A percentile compares a stretch with the other conserved stretches of the same genome.
These are phyloP conservation scores for Volvariella surrecta DNA, from an alignment of 1,284 basidiomycete species.

Conservation along the genomic window DNA sequence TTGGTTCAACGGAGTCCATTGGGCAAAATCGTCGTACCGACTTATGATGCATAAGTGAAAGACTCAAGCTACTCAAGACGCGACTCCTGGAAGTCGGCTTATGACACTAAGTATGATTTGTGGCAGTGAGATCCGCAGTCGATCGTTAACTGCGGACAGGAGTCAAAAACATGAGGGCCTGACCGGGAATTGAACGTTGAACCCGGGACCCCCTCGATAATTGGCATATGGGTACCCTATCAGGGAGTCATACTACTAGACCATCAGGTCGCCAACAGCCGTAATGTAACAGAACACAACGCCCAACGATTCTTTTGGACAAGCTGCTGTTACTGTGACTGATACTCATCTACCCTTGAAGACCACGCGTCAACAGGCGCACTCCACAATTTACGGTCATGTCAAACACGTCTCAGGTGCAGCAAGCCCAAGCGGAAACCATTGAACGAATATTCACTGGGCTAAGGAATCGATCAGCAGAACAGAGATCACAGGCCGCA, in stretches of 20 bases:
- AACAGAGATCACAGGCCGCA: slow-evolving; percentile 57
- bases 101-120: no score
- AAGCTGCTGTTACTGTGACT: background rate
- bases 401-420: slow-evolving; percentile 48
- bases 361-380: slow-evolving; percentile 1
- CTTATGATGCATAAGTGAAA: no score
- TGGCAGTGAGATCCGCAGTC: background rate
- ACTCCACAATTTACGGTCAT: slow-evolving; percentile 4
- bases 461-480: slow-evolving; percentile 53
- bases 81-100: no score
- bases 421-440: slow-evolving; percentile 47
- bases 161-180: slow-evolving; percentile 37
- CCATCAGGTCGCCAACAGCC: slow-evolving; percentile 18
- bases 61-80: no score
- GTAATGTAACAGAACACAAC: background rate
- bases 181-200: slow-evolving; percentile 74
- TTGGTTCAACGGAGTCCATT: no score
- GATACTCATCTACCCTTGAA: background rate
- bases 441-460: slow-evolving; percentile 58
- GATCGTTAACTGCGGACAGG: no score
- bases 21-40: no score
- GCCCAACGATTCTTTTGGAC: slow-evolving; percentile 4
- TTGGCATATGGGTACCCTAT: slow-evolving; percentile 15
- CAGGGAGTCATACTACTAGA: slow-evolving; percentile 27
- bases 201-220: slow-evolving; percentile 69